phyloP scores from a whole-genome alignment of 768 basidiomycete species.

The Amanita rubescens region DNA sequence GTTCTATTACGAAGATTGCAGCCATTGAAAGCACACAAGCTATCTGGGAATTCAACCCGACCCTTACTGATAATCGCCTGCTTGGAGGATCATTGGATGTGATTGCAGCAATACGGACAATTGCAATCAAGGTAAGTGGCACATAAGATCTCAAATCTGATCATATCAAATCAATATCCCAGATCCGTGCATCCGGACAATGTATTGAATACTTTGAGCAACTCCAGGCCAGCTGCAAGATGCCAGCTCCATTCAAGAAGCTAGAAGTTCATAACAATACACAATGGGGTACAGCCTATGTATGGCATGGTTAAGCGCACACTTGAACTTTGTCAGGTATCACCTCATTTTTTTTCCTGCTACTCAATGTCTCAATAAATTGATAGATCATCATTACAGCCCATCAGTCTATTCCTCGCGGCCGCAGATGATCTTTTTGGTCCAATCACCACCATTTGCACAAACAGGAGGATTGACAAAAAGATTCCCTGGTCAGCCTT shows the following conservation, averaged over 20 bases:
- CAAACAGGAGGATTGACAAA: slow-evolving; percentile 3
- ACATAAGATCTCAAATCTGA: not conserved
- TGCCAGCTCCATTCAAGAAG: slow-evolving; percentile 8
- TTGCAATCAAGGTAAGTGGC: slow-evolving; percentile 24
- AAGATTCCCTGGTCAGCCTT: slow-evolving; percentile 22
- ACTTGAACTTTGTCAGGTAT: slow-evolving; percentile 10
- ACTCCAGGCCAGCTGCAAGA: slow-evolving; percentile 10
- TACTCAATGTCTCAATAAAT: not conserved
- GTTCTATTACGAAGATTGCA: slow-evolving; percentile 20
- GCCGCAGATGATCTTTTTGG: slow-evolving; percentile 20
- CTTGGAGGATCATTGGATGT: slow-evolving; percentile 22
- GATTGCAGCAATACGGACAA: slow-evolving; percentile 20
- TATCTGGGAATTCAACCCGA: slow-evolving; percentile 29
- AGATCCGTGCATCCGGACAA: slow-evolving; percentile 16
- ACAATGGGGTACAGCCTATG: slow-evolving; percentile 17
- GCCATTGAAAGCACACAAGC: slow-evolving; percentile 19
- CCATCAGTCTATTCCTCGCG: slow-evolving; percentile 10
- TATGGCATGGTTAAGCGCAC: slow-evolving; percentile 15
- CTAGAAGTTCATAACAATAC: slow-evolving; percentile 16
- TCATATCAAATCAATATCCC: not conserved
- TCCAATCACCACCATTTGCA: slow-evolving; percentile 20
- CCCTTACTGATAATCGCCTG: slow-evolving; percentile 15
- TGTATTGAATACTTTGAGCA: slow-evolving; percentile 13
- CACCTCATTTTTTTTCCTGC: not conserved
- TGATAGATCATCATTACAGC: not conserved